phyloP scores from a whole-genome alignment of 2,329 filamentous ascomycete species.

The Aspergillus floridensis region DNA sequence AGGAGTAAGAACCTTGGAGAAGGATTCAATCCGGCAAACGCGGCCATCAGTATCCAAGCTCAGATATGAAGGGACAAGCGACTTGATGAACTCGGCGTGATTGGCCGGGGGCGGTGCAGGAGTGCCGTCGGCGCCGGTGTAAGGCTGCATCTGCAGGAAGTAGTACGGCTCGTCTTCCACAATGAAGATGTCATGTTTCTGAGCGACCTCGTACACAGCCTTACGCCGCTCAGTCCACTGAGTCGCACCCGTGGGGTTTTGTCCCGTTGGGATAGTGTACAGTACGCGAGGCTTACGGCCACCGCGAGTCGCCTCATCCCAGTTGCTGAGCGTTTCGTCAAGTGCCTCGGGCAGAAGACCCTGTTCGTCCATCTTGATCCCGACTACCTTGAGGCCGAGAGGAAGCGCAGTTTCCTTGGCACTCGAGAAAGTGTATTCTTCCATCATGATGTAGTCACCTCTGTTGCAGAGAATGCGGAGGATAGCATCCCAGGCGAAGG shows the following conservation, averaged over 20 bases:
- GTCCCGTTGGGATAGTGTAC: constrained; percentile 75
- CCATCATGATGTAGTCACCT: constrained; percentile 76
- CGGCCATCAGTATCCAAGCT: constrained; percentile 82
- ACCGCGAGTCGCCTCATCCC: constrained; percentile 58
- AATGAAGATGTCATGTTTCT: constrained; percentile 82
- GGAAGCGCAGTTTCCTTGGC: constrained; percentile 65
- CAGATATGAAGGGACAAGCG: constrained; percentile 71
- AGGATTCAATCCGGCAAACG: constrained; percentile 86
- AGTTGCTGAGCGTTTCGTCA: constrained; percentile 62
- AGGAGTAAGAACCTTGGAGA: constrained; percentile 86
- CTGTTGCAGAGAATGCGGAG: constrained; percentile 77
- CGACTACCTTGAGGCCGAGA: constrained; percentile 59
- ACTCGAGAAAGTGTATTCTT: constrained; percentile 87
- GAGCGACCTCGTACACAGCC: constrained; percentile 72
- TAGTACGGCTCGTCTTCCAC: constrained; percentile 95
- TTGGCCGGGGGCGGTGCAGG: constrained; percentile 56
- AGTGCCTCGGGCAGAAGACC: constrained; percentile 62
- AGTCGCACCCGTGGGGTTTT: constrained; percentile 88
- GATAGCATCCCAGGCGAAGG: constrained; percentile 78
- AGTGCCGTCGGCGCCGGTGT: constrained; percentile 55
- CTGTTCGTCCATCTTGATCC: constrained; percentile 64
- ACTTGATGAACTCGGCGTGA: constrained; percentile 70
- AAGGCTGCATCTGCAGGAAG: constrained; percentile 80
- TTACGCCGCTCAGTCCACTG: constrained; percentile 65
- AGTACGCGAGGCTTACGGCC: constrained; percentile 65